Conservation (phyloP, 257 asterid species). For the Capsicum pubescens region DNA sequence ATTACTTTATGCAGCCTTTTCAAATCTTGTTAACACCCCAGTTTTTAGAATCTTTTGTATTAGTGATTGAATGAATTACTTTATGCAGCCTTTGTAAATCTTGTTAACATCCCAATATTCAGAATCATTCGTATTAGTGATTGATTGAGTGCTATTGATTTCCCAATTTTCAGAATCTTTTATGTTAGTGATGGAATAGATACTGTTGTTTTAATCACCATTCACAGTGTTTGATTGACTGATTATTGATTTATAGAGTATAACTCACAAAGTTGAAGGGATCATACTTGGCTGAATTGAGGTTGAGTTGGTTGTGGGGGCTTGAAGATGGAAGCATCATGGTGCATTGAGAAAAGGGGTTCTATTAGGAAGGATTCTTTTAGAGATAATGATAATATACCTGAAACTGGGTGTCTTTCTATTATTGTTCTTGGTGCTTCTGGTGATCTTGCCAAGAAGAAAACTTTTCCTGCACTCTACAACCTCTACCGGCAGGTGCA, state of each 20-base stretch:
- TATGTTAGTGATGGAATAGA: neutral
- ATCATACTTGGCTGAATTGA: constrained; percentile 27
- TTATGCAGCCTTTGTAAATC: neutral
- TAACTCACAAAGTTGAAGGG: constrained; percentile 7
- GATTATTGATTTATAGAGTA: neutral
- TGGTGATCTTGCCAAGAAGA: constrained; percentile 99
- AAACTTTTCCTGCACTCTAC: constrained; percentile 96
- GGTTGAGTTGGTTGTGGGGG: constrained; percentile 22
- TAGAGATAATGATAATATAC: constrained; percentile 51
- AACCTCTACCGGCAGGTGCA: constrained; percentile 92
- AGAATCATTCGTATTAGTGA: too few relatives aligned
- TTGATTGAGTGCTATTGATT: neutral
- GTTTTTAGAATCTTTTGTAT: neutral
- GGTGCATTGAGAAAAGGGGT: constrained; percentile 73
- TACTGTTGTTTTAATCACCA: neutral
- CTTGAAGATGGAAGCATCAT: constrained; percentile 49
- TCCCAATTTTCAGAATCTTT: neutral
- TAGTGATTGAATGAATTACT: neutral
- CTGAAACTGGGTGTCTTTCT: constrained; percentile 82
- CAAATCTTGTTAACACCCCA: neutral
- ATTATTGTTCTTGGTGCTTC: constrained; percentile 96
- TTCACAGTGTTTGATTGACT: neutral
- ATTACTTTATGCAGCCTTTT: neutral
- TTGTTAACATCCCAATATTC: neutral
- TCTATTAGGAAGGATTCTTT: constrained; percentile 57